Evolutionary conservation across 805 yeast genomes (phyloP), one percentile per base, ranked within the genome.

Genomic region (Pichia kluyveri): DNA sequence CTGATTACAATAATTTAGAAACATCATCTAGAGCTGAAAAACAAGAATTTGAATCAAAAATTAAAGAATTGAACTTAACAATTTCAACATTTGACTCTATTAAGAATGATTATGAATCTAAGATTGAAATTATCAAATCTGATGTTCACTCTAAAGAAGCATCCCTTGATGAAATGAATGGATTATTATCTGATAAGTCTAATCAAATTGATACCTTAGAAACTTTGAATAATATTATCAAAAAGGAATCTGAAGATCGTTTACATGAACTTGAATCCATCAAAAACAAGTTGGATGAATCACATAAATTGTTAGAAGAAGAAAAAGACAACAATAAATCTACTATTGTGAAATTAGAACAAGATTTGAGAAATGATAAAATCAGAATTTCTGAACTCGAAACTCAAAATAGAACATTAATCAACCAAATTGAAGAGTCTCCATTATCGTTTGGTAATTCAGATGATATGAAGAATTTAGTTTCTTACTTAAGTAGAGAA

Each of bases 401-500:
- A 14, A 70, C 77, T n/a, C 95, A 86, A 60, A 85, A 86, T 59
- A 69, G 76, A 43, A 69, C 86, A 6, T 67, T 87, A 17, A 73
- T 82, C 50, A 81, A 80, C 53, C 93, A 86, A 61, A 63, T 88
- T 28, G 91, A 65, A 42, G 61, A 55, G 23, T 49, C 60, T 0
- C 55, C 60, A 18, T 40, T 47, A 5, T 43, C 53, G 7, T 47
- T 50, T 30, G 46, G 46, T 34, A 56, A 53, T 5, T 50, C 50
- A n/a, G 62, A 57, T 39, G 73, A 70, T 44, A 58, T 73, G 53
- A 70, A 72, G 39, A 81, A 82, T 52, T 72, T 87, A 28, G 66
- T 88, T 36, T 60, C 72, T 1, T 81, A 75, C 56, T 67, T 88
- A 49, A 81, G 90, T 42, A 79, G 83, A 51, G 95, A 86, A 54